These are phyloP conservation scores for Bothriochloa decipiens DNA, from an alignment of 176 grass and related monocot species.

Conservation along the genomic window DNA sequence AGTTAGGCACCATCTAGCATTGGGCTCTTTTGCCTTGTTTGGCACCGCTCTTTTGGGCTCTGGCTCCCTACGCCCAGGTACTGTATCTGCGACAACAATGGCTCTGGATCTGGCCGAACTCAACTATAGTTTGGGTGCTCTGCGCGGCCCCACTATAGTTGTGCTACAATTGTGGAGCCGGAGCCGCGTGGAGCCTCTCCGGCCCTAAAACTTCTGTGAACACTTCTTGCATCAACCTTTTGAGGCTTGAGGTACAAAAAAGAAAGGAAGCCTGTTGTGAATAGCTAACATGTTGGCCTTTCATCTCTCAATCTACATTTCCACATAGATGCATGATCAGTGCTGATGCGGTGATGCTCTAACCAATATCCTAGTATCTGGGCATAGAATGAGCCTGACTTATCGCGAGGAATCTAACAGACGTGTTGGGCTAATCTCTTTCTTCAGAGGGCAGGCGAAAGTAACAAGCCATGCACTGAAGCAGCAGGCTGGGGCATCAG, in stretches of 20 bases:
- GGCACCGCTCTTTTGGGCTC: too few species aligned
- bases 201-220: too few species aligned
- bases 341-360: neutral
- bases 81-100: too few species aligned
- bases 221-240: neutral
- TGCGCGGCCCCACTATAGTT: too few species aligned
- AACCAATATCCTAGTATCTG: neutral
- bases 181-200: too few species aligned
- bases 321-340: neutral
- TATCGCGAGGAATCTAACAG: conserved; percentile 7
- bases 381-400: neutral
- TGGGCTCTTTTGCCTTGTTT: too few species aligned
- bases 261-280: neutral
- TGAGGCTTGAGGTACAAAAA: neutral
- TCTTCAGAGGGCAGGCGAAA: neutral
- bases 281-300: neutral
- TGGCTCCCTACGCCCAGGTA: too few species aligned
- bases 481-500: neutral
- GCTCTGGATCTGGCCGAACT: too few species aligned
- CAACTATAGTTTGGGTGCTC: neutral
- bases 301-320: neutral
- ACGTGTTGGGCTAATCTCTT: conserved; percentile 20
- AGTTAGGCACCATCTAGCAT: neutral
- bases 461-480: neutral
- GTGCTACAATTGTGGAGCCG: too few species aligned